Evolutionary conservation across 495 filamentous ascomycete genomes (phyloP).

Genomic region (Durotheca rogersii): DNA sequence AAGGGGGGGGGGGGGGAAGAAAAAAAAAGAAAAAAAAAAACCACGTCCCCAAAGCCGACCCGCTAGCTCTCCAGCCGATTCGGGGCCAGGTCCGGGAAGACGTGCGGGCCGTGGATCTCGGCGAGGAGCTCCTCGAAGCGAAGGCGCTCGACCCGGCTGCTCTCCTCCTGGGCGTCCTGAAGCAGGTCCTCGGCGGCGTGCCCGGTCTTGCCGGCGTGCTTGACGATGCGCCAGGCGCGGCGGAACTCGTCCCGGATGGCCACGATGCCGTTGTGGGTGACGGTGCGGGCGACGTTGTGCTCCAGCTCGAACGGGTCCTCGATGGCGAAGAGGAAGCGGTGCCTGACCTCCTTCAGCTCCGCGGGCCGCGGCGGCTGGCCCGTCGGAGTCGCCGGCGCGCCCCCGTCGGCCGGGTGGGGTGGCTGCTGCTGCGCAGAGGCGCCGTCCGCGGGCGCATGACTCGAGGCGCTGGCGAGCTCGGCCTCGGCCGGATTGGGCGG

Average conservation of each 20-base stretch:
- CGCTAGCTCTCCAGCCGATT: too few relatives aligned
- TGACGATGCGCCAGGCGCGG: slow-evolving; percentile 67
- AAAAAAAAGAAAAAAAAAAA: too few relatives aligned
- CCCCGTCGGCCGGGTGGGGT: not conserved
- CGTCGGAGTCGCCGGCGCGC: not conserved
- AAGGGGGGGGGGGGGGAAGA: too few relatives aligned
- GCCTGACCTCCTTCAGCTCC: slow-evolving; percentile 62
- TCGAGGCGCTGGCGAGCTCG: slow-evolving; percentile 18
- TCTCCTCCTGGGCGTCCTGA: slow-evolving; percentile 36
- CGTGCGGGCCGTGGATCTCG: slow-evolving; percentile 42
- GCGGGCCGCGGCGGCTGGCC: slow-evolving; percentile 14
- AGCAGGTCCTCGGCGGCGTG: slow-evolving; percentile 38
- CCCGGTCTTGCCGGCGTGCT: slow-evolving; percentile 31
- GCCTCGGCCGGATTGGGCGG: slow-evolving; percentile 12
- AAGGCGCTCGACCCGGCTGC: slow-evolving; percentile 30
- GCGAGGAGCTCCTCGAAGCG: slow-evolving; percentile 39
- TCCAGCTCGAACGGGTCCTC: slow-evolving; percentile 84
- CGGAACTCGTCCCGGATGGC: slow-evolving; percentile 78
- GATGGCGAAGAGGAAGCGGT: slow-evolving; percentile 82
- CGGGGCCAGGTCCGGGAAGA: not conserved
- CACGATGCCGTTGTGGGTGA: slow-evolving; percentile 71
- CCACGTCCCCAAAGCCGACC: too few relatives aligned
- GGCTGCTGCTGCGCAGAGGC: slow-evolving; percentile 9
- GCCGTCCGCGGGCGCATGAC: slow-evolving; percentile 7
- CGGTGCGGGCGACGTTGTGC: slow-evolving; percentile 81